phyloP scores from a whole-genome alignment of 352 stramenopile species.

The Phytophthora citricola region DNA sequence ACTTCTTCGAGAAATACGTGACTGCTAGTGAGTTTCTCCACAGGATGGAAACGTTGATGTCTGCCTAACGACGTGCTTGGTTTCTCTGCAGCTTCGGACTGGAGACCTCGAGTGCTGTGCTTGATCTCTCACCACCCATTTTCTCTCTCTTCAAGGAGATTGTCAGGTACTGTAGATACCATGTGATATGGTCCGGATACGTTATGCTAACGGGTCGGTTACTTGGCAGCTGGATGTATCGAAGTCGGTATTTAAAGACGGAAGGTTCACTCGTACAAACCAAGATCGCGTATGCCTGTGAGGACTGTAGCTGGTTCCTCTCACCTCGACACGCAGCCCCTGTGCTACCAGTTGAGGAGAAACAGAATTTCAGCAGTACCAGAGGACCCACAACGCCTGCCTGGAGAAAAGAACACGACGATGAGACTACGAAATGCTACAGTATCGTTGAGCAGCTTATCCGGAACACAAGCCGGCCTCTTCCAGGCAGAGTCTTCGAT shows the following conservation, averaged over 20 bases:
- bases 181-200: not conserved
- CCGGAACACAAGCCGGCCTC: constrained; percentile 29
- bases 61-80: not conserved
- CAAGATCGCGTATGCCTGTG: constrained; percentile 53
- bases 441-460: constrained; percentile 49
- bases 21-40: constrained; percentile 19
- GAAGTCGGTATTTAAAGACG: constrained; percentile 37
- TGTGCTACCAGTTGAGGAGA: not conserved
- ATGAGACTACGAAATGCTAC: constrained; percentile 3
- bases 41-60: not conserved
- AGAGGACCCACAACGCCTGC: constrained; percentile 10
- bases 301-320: constrained; percentile 62
- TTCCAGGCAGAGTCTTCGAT: constrained; percentile 41
- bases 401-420: constrained; percentile 8
- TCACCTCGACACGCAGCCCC: constrained; percentile 43
- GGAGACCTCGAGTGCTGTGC: constrained; percentile 71
- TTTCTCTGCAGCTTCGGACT: constrained; percentile 25
- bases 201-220: constrained; percentile 5
- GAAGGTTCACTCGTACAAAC: constrained; percentile 46
- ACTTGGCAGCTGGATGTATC: constrained; percentile 66
- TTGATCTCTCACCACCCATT: constrained; percentile 84
- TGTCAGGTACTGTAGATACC: constrained; percentile 47
- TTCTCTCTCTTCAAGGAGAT: constrained; percentile 86
- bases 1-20: constrained; percentile 53
- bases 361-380: constrained; percentile 5